Conservation (phyloP, 345 rosid species). For the Dimocarpus longan region DNA sequence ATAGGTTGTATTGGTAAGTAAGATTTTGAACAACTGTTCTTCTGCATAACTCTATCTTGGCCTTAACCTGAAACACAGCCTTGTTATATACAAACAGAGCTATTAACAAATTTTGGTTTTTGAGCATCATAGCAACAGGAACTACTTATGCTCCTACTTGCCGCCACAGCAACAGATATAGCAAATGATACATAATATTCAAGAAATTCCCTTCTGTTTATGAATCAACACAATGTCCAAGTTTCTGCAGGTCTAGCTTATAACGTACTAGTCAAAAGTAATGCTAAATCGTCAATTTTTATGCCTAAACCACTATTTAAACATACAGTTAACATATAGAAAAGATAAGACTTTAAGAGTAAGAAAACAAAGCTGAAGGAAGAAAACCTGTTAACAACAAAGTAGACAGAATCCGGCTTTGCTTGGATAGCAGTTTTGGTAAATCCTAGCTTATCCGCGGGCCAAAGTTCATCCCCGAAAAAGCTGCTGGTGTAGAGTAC, state of each 20-base stretch:
- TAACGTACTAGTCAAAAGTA: background rate
- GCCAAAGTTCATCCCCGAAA: conserved; percentile 99
- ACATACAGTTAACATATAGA: background rate
- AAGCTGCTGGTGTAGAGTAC: conserved; percentile 96
- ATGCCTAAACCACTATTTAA: background rate
- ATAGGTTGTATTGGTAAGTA: background rate
- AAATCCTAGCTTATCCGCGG: conserved; percentile 95
- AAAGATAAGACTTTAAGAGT: background rate
- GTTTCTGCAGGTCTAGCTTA: too few relatives aligned
- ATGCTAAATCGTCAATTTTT: background rate
- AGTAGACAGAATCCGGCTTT: conserved; percentile 92
- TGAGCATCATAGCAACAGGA: background rate
- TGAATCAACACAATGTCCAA: background rate
- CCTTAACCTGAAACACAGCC: background rate
- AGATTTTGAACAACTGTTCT: too few relatives aligned
- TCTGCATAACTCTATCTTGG: background rate
- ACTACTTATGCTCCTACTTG: background rate
- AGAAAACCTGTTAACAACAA: conserved; percentile 85
- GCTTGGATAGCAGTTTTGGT: conserved; percentile 99
- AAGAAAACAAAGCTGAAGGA: background rate
- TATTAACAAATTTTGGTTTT: background rate
- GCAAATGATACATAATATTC: background rate
- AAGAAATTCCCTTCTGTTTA: background rate
- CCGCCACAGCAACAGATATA: background rate
- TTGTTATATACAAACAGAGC: background rate